Percentiles rank a stretch among this genome's conserved stretches.
Evolutionary conservation across 768 basidiomycete genomes (phyloP).

Genomic region (Serendipita indica): DNA sequence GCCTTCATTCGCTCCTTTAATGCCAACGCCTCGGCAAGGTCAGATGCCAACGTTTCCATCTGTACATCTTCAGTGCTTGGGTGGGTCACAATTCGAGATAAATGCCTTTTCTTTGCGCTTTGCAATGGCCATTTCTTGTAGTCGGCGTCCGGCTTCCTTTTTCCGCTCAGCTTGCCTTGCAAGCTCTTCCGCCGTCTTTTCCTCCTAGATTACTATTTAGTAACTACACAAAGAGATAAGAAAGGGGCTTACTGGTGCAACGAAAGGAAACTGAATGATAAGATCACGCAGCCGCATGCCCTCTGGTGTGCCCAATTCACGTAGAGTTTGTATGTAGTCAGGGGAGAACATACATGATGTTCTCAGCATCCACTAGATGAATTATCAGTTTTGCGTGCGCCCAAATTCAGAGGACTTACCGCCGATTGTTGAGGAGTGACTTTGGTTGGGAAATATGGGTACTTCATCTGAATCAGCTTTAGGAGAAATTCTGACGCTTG

Average conservation of each 20-base stretch:
- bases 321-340: constrained; percentile 60
- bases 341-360: constrained; percentile 71
- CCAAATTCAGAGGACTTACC: constrained; percentile 31
- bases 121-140: constrained; percentile 85
- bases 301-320: constrained; percentile 48
- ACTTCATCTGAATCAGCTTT: constrained; percentile 89
- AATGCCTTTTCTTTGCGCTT: constrained; percentile 71
- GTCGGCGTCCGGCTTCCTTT: constrained; percentile 69
- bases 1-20: not conserved
- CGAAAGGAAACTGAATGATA: constrained; percentile 80
- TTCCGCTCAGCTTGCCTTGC: constrained; percentile 60
- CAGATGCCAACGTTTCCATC: constrained; percentile 8
- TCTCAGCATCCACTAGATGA: constrained; percentile 74
- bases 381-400: not conserved
- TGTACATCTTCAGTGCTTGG: not conserved
- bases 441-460: constrained; percentile 80
- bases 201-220: constrained; percentile 29
- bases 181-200: constrained; percentile 87
- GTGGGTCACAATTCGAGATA: not conserved
- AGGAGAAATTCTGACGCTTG: constrained; percentile 86
- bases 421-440: constrained; percentile 63
- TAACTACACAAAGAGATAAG: not conserved
- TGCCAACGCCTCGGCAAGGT: not conserved
- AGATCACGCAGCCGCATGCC: constrained; percentile 49
- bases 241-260: constrained; percentile 25